Evolutionary conservation across 495 filamentous ascomycete genomes (phyloP).

Genomic region (Penicillium daleae): DNA sequence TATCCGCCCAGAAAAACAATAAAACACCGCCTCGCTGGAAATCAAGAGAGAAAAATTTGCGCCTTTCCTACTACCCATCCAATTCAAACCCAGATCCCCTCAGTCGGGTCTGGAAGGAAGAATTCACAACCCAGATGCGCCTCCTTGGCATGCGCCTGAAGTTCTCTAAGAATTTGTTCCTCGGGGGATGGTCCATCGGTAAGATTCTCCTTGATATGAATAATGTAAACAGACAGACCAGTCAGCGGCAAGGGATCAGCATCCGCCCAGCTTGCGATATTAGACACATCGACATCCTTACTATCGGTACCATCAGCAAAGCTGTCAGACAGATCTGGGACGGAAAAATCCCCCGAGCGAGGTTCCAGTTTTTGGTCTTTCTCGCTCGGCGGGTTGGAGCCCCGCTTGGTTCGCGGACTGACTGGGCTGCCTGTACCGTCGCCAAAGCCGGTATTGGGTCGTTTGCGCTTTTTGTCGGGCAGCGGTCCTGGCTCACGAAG

Average conservation of each 20-base stretch:
- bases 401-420: constrained; percentile 35
- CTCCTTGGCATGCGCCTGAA: constrained; percentile 62
- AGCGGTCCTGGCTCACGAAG: constrained; percentile 16
- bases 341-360: constrained; percentile 12
- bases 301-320: constrained; percentile 14
- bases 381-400: constrained; percentile 7
- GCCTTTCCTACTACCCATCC: background rate
- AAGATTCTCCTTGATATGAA: constrained; percentile 81
- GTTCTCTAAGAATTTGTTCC: constrained; percentile 68
- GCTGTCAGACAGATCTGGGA: constrained; percentile 13
- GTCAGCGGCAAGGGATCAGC: constrained; percentile 45
- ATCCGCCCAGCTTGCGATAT: constrained; percentile 28
- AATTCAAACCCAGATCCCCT: constrained; percentile 44
- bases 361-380: constrained; percentile 13
- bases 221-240: constrained; percentile 69
- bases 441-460: constrained; percentile 10
- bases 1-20: background rate
- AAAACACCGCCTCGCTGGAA: background rate
- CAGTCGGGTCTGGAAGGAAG: constrained; percentile 63
- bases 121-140: constrained; percentile 78
- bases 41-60: background rate
- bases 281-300: constrained; percentile 19
- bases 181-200: constrained; percentile 63
- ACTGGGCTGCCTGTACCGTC: constrained; percentile 13
- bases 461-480: constrained; percentile 39